A percentile compares a stretch with the other conserved stretches of the same genome.
Evolutionary conservation across 2,329 filamentous ascomycete species (phyloP).

Genomic region (Plectosphaerella sp.): DNA sequence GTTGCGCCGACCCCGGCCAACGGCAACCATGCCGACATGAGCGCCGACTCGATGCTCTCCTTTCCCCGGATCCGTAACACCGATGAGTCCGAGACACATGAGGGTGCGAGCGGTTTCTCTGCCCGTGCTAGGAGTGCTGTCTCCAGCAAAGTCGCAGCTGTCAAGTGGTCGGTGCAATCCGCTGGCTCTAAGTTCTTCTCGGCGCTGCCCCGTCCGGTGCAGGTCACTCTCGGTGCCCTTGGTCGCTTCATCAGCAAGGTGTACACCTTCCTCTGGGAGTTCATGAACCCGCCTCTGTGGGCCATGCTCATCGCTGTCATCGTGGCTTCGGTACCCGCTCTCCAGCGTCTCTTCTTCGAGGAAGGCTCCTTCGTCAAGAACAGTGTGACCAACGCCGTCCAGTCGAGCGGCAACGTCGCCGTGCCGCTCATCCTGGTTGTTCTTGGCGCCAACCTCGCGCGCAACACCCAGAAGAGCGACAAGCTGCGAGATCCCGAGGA

Average conservation of each 20-base stretch:
- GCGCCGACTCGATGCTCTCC: slow-evolving; percentile 51
- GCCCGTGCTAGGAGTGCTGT: slow-evolving; percentile 28
- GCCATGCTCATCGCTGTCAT: slow-evolving; percentile 91
- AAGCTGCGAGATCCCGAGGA: slow-evolving; percentile 67
- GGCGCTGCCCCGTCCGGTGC: slow-evolving; percentile 37
- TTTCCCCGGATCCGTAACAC: slow-evolving; percentile 53
- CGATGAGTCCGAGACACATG: slow-evolving; percentile 34
- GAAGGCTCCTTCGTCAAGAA: slow-evolving; percentile 88
- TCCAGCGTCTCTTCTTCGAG: slow-evolving; percentile 84
- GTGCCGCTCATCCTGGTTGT: slow-evolving; percentile 95
- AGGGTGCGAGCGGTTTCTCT: slow-evolving; percentile 36
- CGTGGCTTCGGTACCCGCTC: slow-evolving; percentile 77
- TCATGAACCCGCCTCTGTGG: slow-evolving; percentile 98
- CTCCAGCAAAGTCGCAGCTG: slow-evolving; percentile 18
- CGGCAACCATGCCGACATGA: slow-evolving; percentile 21
- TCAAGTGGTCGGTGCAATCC: slow-evolving; percentile 16
- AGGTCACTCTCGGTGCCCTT: slow-evolving; percentile 24
- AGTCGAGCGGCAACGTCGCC: slow-evolving; percentile 82
- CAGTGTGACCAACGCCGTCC: slow-evolving; percentile 83
- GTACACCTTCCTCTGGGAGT: slow-evolving; percentile 71
- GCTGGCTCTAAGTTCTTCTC: slow-evolving; percentile 22
- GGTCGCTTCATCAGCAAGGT: slow-evolving; percentile 38
- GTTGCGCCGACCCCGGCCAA: slow-evolving; percentile 16
- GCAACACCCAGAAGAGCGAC: slow-evolving; percentile 75
- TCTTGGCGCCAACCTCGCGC: slow-evolving; percentile 87